Evolutionary conservation across 768 basidiomycete species (phyloP).

Genomic region (Russula compacta): DNA sequence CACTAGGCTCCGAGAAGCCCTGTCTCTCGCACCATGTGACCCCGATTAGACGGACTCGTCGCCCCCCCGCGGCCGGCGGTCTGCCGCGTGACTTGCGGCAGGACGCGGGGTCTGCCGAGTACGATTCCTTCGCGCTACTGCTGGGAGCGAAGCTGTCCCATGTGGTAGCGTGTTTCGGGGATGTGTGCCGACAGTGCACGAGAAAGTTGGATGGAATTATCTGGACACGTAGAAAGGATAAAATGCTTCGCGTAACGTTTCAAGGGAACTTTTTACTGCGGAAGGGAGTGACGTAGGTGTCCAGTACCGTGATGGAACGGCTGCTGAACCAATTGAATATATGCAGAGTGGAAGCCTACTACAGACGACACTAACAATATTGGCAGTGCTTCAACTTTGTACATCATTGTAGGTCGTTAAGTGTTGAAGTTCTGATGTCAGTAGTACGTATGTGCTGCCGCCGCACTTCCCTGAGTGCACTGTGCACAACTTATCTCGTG

Average conservation of each 20-base stretch:
- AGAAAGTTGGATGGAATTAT: not conserved
- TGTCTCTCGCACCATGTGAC: constrained; percentile 49
- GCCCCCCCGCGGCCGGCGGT: constrained; percentile 31
- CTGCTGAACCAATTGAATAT: no score
- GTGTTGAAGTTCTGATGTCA: no score
- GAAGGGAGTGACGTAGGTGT: no score
- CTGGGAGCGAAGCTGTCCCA: not conserved
- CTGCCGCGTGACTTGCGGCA: constrained; percentile 39
- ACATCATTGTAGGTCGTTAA: no score
- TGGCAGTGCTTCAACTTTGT: not conserved
- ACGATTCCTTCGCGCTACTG: no score
- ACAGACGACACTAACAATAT: not conserved
- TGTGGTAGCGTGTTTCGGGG: not conserved
- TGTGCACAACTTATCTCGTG: no score
- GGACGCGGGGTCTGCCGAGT: constrained; percentile 33
- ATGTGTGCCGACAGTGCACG: not conserved
- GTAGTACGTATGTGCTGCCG: no score
- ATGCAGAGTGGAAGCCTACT: no score
- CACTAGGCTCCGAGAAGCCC: constrained; percentile 33
- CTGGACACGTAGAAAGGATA: not conserved
- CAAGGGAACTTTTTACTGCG: no score
- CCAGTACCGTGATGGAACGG: not conserved
- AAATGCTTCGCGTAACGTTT: not conserved
- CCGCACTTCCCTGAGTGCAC: no score
- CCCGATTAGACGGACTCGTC: constrained; percentile 51